Percentiles rank a stretch among this genome's conserved stretches.
phyloP scores from a whole-genome alignment of 2,329 filamentous ascomycete species.

The Colletotrichum costaricense region DNA sequence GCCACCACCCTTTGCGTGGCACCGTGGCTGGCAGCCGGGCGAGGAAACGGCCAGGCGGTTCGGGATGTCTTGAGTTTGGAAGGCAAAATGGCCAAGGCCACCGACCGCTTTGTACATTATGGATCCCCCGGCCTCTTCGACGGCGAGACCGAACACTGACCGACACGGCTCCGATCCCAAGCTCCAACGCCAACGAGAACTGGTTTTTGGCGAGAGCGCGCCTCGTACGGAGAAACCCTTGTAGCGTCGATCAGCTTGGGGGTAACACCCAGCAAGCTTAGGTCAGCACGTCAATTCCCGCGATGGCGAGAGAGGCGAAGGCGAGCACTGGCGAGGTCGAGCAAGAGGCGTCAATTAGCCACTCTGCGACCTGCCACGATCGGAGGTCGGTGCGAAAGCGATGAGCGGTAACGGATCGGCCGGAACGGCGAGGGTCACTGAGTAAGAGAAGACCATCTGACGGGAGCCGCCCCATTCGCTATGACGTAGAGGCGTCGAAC shows the following conservation, averaged over 20 bases:
- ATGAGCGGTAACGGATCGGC: conserved; percentile 29
- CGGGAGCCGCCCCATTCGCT: conserved; percentile 9
- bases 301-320: conserved; percentile 20
- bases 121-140: conserved; percentile 18
- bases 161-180: conserved; percentile 31
- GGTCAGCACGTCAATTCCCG: conserved; percentile 9
- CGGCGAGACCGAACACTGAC: conserved; percentile 32
- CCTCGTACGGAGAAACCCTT: conserved; percentile 12
- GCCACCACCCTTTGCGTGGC: not conserved
- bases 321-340: no score
- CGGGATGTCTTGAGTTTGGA: conserved; percentile 4
- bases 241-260: conserved; percentile 12
- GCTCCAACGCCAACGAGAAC: conserved; percentile 1
- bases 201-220: conserved; percentile 8
- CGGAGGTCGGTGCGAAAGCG: conserved; percentile 24
- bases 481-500: conserved; percentile 29
- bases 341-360: conserved; percentile 24
- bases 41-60: conserved; percentile 13
- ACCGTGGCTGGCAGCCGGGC: conserved; percentile 15
- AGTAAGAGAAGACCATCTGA: conserved; percentile 27
- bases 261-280: conserved; percentile 19
- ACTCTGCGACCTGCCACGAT: conserved; percentile 5
- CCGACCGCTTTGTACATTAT: conserved; percentile 4
- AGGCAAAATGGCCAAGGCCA: conserved; percentile 27
- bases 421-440: conserved; percentile 25